phyloP scores from a whole-genome alignment of 2,329 filamentous ascomycete species.

The Didymella glomerata region DNA sequence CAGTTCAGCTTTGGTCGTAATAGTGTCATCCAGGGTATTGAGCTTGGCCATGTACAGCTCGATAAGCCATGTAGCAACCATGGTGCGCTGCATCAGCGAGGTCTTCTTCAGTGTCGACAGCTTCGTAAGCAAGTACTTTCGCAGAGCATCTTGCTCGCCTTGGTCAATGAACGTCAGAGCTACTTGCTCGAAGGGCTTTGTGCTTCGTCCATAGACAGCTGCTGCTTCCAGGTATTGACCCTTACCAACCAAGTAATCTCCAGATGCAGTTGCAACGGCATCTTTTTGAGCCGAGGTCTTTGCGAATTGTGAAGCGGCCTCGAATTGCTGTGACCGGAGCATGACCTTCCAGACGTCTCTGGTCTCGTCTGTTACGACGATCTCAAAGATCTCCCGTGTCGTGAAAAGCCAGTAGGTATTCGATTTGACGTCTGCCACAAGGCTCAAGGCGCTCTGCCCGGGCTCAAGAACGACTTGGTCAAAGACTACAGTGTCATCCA shows the following conservation, averaged over 20 bases:
- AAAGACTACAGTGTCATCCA: conserved; percentile 86
- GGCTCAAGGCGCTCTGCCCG: conserved; percentile 80
- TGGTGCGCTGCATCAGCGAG: conserved; percentile 88
- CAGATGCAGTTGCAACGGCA: conserved; percentile 88
- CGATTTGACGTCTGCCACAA: conserved; percentile 90
- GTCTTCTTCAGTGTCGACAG: conserved; percentile 82
- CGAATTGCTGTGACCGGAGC: conserved; percentile 85
- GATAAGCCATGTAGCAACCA: conserved; percentile 94
- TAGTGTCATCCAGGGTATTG: conserved; percentile 91
- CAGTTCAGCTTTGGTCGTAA: conserved; percentile 86
- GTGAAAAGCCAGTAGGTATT: conserved; percentile 99
- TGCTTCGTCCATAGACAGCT: conserved; percentile 90
- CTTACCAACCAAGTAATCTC: conserved; percentile 84
- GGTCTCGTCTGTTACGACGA: conserved; percentile 88
- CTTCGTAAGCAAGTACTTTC: conserved; percentile 88
- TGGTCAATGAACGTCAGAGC: conserved; percentile 90
- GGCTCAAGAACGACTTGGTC: conserved; percentile 85
- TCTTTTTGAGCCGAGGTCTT: conserved; percentile 83
- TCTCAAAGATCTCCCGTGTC: conserved; percentile 87
- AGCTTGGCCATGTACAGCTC: conserved; percentile 98
- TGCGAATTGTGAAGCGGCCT: conserved; percentile 85
- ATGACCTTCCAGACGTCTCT: conserved; percentile 95
- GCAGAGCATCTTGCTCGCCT: conserved; percentile 86
- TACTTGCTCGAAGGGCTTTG: conserved; percentile 96
- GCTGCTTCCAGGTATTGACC: conserved; percentile 87